A percentile compares a stretch with the other conserved stretches of the same genome.
Evolutionary conservation across 495 filamentous ascomycete species (phyloP).

Genomic region (Thozetella sp.): DNA sequence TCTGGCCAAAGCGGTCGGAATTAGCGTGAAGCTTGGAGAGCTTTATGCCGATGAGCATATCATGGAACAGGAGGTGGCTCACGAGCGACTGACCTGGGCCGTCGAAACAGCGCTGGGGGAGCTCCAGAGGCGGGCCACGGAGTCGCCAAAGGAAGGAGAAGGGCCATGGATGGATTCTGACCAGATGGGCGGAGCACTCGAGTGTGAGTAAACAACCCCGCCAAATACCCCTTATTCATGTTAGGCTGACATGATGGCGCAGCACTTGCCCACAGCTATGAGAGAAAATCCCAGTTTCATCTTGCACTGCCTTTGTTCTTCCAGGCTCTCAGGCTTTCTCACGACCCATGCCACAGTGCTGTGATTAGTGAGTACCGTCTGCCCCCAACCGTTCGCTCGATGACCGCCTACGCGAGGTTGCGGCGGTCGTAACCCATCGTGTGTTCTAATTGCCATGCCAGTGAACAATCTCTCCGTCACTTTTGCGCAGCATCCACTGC

Average conservation of each 20-base stretch:
- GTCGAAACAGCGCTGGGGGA: slow-evolving; percentile 82
- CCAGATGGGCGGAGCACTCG: slow-evolving; percentile 72
- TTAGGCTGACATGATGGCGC: slow-evolving; percentile 15
- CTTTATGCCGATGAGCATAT: slow-evolving; percentile 68
- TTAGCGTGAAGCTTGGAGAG: slow-evolving; percentile 80
- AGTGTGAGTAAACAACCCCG: slow-evolving; percentile 46
- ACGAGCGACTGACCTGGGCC: slow-evolving; percentile 75
- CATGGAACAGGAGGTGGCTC: slow-evolving; percentile 63
- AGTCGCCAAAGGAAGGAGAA: slow-evolving; percentile 64
- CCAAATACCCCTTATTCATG: neutral
- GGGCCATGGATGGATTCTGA: slow-evolving; percentile 75
- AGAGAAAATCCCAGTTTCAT: slow-evolving; percentile 65
- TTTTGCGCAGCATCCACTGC: slow-evolving; percentile 65
- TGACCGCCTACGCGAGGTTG: too few species aligned
- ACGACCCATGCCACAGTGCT: slow-evolving; percentile 64
- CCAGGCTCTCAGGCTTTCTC: slow-evolving; percentile 76
- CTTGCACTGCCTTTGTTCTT: slow-evolving; percentile 88
- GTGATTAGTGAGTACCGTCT: slow-evolving; percentile 59
- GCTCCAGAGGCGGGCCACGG: slow-evolving; percentile 60
- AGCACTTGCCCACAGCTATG: slow-evolving; percentile 77
- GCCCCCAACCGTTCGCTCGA: too few species aligned
- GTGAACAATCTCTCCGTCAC: slow-evolving; percentile 74
- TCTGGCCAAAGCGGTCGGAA: slow-evolving; percentile 69
- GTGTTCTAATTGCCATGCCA: slow-evolving; percentile 19
- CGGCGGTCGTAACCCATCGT: neutral